Base-by-base conservation (phyloP, 305 asterid genomes). In the Fraxinus ornus region DNA sequence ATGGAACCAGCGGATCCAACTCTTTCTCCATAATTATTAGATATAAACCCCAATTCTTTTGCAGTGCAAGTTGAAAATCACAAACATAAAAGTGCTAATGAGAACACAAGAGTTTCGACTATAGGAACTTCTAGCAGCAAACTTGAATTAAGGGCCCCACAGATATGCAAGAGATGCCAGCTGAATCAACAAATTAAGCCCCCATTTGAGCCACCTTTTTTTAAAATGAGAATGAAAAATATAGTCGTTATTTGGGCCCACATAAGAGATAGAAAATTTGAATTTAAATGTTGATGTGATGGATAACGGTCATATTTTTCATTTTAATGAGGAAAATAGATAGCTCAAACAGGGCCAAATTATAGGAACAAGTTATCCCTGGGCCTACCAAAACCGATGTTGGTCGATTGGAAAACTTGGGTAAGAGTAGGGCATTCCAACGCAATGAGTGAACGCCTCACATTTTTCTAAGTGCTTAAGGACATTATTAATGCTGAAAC, bases 401-500 rank as follows among this genome's bases (percentile, higher is more conserved):
- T 55, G 10, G 32, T 24, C 24, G 33, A 64, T 64, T 17, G 17
- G 17, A 64, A 7, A 55, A 6, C 33, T 22, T 15, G 0, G 72
- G 32, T 64, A 8, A 64, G 33, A 64, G 17, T 8, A 24, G 72
- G 33, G 26, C 66, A 55, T 55, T 55, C 26, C 8, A 19, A 1
- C 0, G 26, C 26, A 17, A 55, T 6, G 24, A 5, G 55, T 36
- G 47, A 41, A 15, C 57, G 13, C 7, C 10, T 75, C 62, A n/a
- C 37, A 41, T 24, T 17, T 41, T 75, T 41, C 12, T 9, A 21
- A 37, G 33, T 47, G 57, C 26, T 33, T 3, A 24, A 74, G 39
- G 55, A 73, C 64, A 75, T 49, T 57, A 39, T 75, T 75, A 75
- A 75, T 75, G 57, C 57, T 22, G 52, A 37, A 75, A 49, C 36